Base-by-base conservation (phyloP, 139 green algal species). In the Chlorella vulgaris region DNA sequence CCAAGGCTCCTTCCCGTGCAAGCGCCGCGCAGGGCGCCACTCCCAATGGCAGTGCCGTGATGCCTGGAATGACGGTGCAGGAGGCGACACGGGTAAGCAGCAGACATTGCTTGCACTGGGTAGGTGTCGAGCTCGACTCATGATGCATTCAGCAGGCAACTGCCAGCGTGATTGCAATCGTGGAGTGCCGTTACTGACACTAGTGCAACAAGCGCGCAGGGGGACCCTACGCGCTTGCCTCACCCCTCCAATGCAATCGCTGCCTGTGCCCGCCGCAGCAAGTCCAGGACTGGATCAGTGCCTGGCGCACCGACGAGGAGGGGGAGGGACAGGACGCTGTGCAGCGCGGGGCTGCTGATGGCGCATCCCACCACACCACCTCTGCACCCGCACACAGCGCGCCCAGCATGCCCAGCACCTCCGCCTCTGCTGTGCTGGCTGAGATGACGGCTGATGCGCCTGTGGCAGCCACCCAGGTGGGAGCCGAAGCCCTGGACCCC, bases 211-310 rank as follows among this genome's bases (percentile, higher is more conserved):
- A n/a, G n/a, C n/a, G n/a, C n/a, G n/a, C n/a, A n/a, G n/a, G n/a
- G n/a, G n/a, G n/a, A n/a, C n/a, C n/a, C n/a, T n/a, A n/a, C n/a
- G n/a, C n/a, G 19, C 22, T 8, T 40, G 60, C 51, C 33, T 61
- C 13, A 40, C 28, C 29, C 70, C 24, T n/a, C 21, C 2, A 38
- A 6, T 4, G 55, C 55, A 31, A 31, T n/a, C 55, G 18, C 55
- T 65, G 15, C 18, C 5, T 65, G 55, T n/a, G 21, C 55, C n/a
- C 18, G 55, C 55, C 38, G 73, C 73, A 79, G 73, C 74, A 80
- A 70, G 74, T 80, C n/a, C 62, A 71, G 58, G 74, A 80, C 13
- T 80, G 74, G 74, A 80, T 80, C 21, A 39, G 31, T 4, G 74
- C 74, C 28, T 80, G 74, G 74, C 74, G 42, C 7, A 26, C 21